Evolutionary conservation across 2,329 filamentous ascomycete genomes (phyloP), one percentile per base, ranked within the genome.

Genomic region (Fusarium pseudoanthophilum): DNA sequence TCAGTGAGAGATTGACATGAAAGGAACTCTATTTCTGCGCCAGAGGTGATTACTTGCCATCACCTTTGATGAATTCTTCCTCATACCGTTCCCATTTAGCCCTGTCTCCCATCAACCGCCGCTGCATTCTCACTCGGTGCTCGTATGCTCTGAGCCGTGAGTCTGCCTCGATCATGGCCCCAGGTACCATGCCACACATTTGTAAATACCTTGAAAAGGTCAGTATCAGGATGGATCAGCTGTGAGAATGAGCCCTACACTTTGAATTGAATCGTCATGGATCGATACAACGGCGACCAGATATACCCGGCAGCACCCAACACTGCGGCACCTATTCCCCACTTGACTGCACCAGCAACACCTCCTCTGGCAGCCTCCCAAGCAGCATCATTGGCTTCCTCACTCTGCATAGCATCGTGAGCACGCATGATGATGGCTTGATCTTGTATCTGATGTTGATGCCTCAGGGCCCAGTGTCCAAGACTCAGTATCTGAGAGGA

Each of bases 151-250:
- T 87, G 76, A 95, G 85, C 56, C 91, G 86, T 63, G 85, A 83
- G 78, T 95, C 93, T 6, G 92, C 93, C 83, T 94, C 92, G 60
- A 95, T 87, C 87, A 93, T 93, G 78, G 90, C 87, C 48, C 93
- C 93, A 39, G 94, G 78, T n/a, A 93, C 91, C 93, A 95, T 95
- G 68, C 90, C 91, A n/a, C 91, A 93, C 92, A 95, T 94, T 81
- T 95, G 92, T 21, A 95, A 85, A 79, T 94, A 95, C 36, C 93
- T 95, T 77, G 32, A 37, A 62, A 53, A 58, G 57, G 37, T 63
- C 52, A 64, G 62, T 68, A 48, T 26, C 34, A 58, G 28, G 18
- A 37, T 4, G 16, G 16, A 51, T 18, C 46, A 20, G 21, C 28
- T 42, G 36, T 26, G 14, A 34, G 36, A 46, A 64, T 60, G 37